Conservation (phyloP, 1,139 yeast genomes). For the Scheffersomyces stambukii region DNA sequence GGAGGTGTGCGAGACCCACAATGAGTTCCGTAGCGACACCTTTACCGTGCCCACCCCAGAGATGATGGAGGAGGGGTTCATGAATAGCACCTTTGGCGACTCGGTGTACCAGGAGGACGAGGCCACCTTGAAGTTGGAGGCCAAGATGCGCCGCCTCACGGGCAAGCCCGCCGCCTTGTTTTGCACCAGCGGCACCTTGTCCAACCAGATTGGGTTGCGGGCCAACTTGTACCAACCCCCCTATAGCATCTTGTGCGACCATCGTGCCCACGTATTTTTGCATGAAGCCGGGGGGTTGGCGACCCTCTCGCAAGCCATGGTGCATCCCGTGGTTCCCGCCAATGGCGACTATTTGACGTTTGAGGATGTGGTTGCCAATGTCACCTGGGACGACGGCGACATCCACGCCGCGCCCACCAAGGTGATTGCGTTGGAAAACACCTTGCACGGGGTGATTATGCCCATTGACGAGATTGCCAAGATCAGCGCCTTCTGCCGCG, state of each 20-base stretch:
- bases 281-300: constrained; percentile 47
- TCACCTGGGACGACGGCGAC: constrained; percentile 46
- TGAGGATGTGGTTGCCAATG: constrained; percentile 33
- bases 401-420: constrained; percentile 48
- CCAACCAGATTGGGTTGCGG: constrained; percentile 41
- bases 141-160: constrained; percentile 30
- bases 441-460: constrained; percentile 41
- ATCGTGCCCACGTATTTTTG: constrained; percentile 35
- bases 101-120: constrained; percentile 43
- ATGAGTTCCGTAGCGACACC: constrained; percentile 46
- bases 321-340: constrained; percentile 34
- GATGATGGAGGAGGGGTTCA: constrained; percentile 28
- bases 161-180: constrained; percentile 41
- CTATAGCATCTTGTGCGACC: constrained; percentile 38
- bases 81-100: constrained; percentile 34
- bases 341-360: constrained; percentile 37
- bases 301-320: constrained; percentile 44
- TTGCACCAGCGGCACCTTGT: constrained; percentile 46
- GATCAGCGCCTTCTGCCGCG: constrained; percentile 34
- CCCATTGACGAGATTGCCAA: constrained; percentile 40
- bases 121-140: constrained; percentile 30
- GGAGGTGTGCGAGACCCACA: constrained; percentile 20
- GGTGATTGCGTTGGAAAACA: constrained; percentile 42
- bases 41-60: constrained; percentile 42
- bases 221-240: constrained; percentile 44